Percentiles rank a stretch among this genome's conserved stretches.
These are phyloP conservation scores for Pseudonectria foliicola DNA, from an alignment of 2,329 filamentous ascomycete species.

Conservation along the genomic window DNA sequence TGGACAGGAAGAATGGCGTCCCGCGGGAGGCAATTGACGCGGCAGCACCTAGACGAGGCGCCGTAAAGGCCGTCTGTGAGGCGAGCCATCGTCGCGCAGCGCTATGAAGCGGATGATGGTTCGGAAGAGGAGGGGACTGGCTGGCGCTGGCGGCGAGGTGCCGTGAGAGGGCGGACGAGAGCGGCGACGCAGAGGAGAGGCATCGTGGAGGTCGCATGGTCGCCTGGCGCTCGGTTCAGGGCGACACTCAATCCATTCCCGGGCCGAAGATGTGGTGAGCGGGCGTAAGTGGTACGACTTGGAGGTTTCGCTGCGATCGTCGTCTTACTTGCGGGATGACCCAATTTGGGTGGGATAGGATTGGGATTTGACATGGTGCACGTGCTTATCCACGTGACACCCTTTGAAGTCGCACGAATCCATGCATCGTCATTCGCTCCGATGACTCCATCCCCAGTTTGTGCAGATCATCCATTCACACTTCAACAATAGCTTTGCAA, in stretches of 20 bases:
- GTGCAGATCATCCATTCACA: slow-evolving; percentile 1
- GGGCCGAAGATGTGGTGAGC: slow-evolving; percentile 3
- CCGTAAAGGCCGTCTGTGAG: slow-evolving; percentile 18
- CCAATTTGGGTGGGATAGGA: too few species aligned
- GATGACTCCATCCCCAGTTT: not conserved
- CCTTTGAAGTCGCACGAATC: too few species aligned
- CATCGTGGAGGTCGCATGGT: slow-evolving; percentile 29
- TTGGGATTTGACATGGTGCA: slow-evolving; percentile 8
- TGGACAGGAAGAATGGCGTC: slow-evolving; percentile 29
- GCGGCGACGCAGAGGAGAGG: slow-evolving; percentile 22
- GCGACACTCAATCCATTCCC: slow-evolving; percentile 23
- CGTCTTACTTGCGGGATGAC: slow-evolving; percentile 15
- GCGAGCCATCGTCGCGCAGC: slow-evolving; percentile 23
- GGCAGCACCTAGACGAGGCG: slow-evolving; percentile 15
- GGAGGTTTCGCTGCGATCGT: slow-evolving; percentile 4
- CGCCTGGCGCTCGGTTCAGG: slow-evolving; percentile 24
- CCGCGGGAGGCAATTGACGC: slow-evolving; percentile 7
- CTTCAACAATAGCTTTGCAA: too few species aligned
- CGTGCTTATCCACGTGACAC: slow-evolving; percentile 20
- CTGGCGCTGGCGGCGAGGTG: slow-evolving; percentile 1
- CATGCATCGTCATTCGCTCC: not conserved
- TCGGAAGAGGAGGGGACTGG: not conserved
- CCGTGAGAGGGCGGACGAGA: slow-evolving; percentile 16
- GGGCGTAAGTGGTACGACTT: slow-evolving; percentile 17
- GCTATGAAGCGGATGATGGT: not conserved